phyloP scores from a whole-genome alignment of 768 basidiomycete genomes.

The Trametes cinnabarina region DNA sequence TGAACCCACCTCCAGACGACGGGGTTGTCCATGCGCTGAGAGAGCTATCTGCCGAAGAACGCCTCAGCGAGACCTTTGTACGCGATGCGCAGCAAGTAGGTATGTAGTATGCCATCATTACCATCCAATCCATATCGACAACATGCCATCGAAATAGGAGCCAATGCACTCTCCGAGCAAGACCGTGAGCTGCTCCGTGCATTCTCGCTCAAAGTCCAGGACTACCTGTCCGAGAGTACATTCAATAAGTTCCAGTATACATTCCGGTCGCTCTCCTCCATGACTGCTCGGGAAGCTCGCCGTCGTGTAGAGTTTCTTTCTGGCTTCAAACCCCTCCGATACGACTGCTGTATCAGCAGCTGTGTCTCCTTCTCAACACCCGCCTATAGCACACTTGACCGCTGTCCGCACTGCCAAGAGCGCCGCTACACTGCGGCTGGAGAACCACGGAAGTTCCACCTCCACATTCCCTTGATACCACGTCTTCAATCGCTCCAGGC shows the following conservation, averaged over 20 bases:
- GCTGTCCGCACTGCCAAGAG: slow-evolving; percentile 20
- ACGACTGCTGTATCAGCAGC: slow-evolving; percentile 25
- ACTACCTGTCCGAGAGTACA: neutral
- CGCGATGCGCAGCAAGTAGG: neutral
- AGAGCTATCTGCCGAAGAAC: neutral
- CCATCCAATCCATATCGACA: neutral
- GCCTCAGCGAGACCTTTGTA: neutral
- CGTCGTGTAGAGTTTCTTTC: slow-evolving; percentile 13
- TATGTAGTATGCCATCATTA: neutral
- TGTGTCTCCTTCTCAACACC: slow-evolving; percentile 22
- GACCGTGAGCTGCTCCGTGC: neutral
- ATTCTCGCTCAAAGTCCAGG: neutral
- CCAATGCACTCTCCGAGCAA: neutral
- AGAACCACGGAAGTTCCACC: slow-evolving; percentile 11
- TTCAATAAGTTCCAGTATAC: neutral
- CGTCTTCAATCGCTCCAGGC: slow-evolving; percentile 15
- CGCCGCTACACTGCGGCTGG: slow-evolving; percentile 10
- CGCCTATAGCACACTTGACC: neutral
- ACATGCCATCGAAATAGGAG: neutral
- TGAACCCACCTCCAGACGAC: neutral
- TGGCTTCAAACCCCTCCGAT: slow-evolving; percentile 6
- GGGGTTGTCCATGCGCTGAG: neutral
- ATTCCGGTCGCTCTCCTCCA: neutral
- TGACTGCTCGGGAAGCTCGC: neutral
- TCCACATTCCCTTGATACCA: slow-evolving; percentile 23